A percentile compares a stretch with the other conserved stretches of the same genome.
Conservation (phyloP, 2,329 filamentous ascomycete species). For the Diplodia scrobiculata region DNA sequence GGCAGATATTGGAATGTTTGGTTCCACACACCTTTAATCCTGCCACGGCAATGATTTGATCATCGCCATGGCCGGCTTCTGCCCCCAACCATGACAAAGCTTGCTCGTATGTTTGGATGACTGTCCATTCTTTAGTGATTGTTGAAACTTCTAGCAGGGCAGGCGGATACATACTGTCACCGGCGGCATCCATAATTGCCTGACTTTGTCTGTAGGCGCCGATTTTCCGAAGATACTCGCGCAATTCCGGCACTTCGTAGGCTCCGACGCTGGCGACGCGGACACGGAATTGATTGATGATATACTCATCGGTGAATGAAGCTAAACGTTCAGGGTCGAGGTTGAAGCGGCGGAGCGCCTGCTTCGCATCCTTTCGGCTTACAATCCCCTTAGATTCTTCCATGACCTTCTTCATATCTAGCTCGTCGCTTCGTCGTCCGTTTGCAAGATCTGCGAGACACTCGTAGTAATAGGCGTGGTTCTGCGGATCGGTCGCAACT, state of each 20-base stretch:
- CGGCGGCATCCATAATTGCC: slow-evolving; percentile 47
- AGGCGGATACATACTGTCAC: background rate
- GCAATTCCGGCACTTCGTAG: slow-evolving; percentile 58
- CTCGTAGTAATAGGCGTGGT: slow-evolving; percentile 64
- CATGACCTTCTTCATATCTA: slow-evolving; percentile 61
- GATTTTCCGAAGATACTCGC: slow-evolving; percentile 61
- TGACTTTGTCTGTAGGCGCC: slow-evolving; percentile 61
- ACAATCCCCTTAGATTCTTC: slow-evolving; percentile 62
- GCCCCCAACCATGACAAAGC: slow-evolving; percentile 63
- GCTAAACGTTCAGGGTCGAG: slow-evolving; percentile 50
- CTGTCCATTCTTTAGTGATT: background rate
- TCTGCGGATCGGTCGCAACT: slow-evolving; percentile 56
- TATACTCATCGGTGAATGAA: slow-evolving; percentile 58
- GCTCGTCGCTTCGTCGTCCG: slow-evolving; percentile 57
- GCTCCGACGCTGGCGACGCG: slow-evolving; percentile 59
- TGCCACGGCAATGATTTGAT: slow-evolving; percentile 61
- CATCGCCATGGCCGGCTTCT: slow-evolving; percentile 51
- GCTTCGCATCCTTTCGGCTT: slow-evolving; percentile 58
- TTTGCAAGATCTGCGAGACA: slow-evolving; percentile 63
- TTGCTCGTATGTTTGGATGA: slow-evolving; percentile 63
- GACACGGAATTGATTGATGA: slow-evolving; percentile 64
- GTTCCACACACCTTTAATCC: slow-evolving; percentile 54
- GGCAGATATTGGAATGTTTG: background rate
- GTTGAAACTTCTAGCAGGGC: background rate
- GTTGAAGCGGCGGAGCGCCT: slow-evolving; percentile 63